These are phyloP conservation scores for Inonotus hispidus DNA, from an alignment of 1,284 basidiomycete genomes.

Conservation along the genomic window DNA sequence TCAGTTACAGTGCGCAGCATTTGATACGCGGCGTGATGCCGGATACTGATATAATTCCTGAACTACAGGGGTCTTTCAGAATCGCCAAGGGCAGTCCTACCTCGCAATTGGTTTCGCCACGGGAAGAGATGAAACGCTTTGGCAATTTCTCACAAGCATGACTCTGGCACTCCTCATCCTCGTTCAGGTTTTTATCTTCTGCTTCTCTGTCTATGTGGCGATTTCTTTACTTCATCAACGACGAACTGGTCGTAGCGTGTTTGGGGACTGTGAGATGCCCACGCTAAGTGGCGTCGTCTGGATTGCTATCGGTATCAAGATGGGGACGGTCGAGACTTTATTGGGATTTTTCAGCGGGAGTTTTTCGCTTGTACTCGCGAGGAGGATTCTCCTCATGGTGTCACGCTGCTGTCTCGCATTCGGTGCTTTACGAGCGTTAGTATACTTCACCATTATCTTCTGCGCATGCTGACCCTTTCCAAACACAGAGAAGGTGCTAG, in stretches of 20 bases:
- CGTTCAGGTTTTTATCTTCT: slow-evolving; percentile 54
- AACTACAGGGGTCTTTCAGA: slow-evolving; percentile 2
- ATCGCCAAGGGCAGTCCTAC: slow-evolving; percentile 18
- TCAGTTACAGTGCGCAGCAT: slow-evolving; percentile 44
- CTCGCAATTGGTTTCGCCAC: slow-evolving; percentile 41
- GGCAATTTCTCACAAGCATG: slow-evolving; percentile 52
- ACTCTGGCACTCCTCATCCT: slow-evolving; percentile 52
- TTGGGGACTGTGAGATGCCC: slow-evolving; percentile 32
- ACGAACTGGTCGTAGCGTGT: slow-evolving; percentile 39
- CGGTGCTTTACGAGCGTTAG: slow-evolving; percentile 60
- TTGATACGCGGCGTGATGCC: not conserved
- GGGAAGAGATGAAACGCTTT: slow-evolving; percentile 35
- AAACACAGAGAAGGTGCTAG: not conserved
- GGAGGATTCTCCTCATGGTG: slow-evolving; percentile 53
- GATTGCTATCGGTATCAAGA: slow-evolving; percentile 51
- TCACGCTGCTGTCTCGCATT: slow-evolving; percentile 49
- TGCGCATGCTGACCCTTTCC: not conserved
- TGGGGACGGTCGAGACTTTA: slow-evolving; percentile 58
- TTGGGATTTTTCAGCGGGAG: slow-evolving; percentile 54
- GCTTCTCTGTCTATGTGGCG: slow-evolving; percentile 53
- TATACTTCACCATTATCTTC: not conserved
- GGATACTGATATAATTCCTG: not conserved
- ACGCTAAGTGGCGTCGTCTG: slow-evolving; percentile 56
- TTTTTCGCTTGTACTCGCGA: slow-evolving; percentile 46
- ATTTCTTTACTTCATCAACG: slow-evolving; percentile 45